Conservation (phyloP, 345 rosid species). For the Pelargonium nanum region DNA sequence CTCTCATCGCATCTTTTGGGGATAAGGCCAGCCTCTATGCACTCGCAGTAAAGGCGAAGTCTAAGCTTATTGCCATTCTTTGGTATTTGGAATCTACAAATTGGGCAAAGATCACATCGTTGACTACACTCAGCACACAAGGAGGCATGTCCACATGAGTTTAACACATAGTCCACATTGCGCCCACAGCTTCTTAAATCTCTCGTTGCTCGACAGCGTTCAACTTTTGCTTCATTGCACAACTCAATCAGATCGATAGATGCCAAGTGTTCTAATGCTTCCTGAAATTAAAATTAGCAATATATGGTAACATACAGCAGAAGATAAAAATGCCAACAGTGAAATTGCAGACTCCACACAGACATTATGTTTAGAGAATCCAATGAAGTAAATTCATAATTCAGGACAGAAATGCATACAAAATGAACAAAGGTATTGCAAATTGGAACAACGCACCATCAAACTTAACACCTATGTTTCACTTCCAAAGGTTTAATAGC, state of each 20-base stretch:
- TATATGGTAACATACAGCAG: too few species aligned
- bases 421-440: too few species aligned
- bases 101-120: constrained; percentile 77
- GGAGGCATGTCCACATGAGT: constrained; percentile 86
- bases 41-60: constrained; percentile 71
- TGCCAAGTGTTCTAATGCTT: constrained; percentile 76
- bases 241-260: constrained; percentile 60
- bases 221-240: constrained; percentile 76
- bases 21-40: constrained; percentile 75
- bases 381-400: too few species aligned
- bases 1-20: constrained; percentile 42
- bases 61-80: constrained; percentile 31
- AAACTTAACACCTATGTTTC: too few species aligned
- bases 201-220: constrained; percentile 86
- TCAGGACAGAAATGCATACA: too few species aligned
- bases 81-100: constrained; percentile 54
- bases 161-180: constrained; percentile 52
- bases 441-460: too few species aligned
- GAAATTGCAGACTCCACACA: too few species aligned
- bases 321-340: too few species aligned
- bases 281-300: constrained; percentile 43
- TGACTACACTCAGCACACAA: constrained; percentile 78
- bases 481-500: too few species aligned
- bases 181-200: constrained; percentile 85
- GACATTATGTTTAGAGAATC: too few species aligned